Evolutionary conservation across 2,329 filamentous ascomycete genomes (phyloP).

Genomic region (Bisporella sp.): DNA sequence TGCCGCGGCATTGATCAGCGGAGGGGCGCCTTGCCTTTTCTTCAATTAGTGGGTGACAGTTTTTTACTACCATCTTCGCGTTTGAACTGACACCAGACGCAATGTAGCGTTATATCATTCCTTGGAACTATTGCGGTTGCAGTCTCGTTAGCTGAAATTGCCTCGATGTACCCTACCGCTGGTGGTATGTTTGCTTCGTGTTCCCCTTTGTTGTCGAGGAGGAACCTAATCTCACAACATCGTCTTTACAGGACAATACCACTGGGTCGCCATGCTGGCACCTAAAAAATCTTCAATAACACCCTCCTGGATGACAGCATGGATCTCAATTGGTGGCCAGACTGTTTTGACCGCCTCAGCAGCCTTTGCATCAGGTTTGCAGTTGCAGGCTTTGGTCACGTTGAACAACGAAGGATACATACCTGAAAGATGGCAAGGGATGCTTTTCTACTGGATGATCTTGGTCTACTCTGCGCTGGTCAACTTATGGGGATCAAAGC

Average conservation of each 20-base stretch:
- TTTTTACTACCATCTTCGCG: too few relatives aligned
- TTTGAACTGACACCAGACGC: too few relatives aligned
- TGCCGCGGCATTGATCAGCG: too few relatives aligned
- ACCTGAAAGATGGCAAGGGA: conserved; percentile 36
- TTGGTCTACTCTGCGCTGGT: conserved; percentile 29
- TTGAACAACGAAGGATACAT: conserved; percentile 35
- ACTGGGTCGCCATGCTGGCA: conserved; percentile 50
- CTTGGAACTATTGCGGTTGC: too few relatives aligned
- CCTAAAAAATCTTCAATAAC: conserved; percentile 30
- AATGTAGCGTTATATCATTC: too few relatives aligned
- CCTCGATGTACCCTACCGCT: too few relatives aligned
- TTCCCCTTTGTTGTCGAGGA: conserved; percentile 33
- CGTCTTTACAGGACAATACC: conserved; percentile 44
- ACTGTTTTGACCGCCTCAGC: conserved; percentile 39
- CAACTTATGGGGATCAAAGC: not conserved
- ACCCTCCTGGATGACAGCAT: conserved; percentile 36
- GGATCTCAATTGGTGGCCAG: conserved; percentile 40
- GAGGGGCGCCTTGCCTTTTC: too few relatives aligned
- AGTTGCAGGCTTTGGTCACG: conserved; percentile 36
- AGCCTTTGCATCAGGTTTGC: conserved; percentile 38
- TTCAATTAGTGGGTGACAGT: too few relatives aligned
- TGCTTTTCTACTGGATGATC: conserved; percentile 40
- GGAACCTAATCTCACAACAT: conserved; percentile 35
- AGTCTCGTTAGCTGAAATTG: too few relatives aligned
- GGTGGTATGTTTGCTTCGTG: too few relatives aligned